A percentile compares a stretch with the other conserved stretches of the same genome.
These are phyloP conservation scores for Phialophora expanda DNA, from an alignment of 2,329 filamentous ascomycete species.

Conservation along the genomic window DNA sequence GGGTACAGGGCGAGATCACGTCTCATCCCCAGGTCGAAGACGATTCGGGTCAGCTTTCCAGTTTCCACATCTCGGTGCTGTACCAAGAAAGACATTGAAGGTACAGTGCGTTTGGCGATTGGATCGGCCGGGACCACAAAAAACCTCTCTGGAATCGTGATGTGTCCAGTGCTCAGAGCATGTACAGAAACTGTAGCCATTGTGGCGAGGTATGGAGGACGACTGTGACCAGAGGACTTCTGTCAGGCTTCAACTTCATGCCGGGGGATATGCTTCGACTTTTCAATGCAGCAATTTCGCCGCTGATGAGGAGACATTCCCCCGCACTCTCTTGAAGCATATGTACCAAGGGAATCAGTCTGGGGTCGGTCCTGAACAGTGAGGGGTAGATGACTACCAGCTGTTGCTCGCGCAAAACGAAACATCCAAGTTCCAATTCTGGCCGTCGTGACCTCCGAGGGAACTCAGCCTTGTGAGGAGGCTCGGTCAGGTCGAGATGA, in stretches of 20 bases:
- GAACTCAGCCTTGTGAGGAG: neutral
- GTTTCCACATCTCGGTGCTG: slow-evolving; percentile 36
- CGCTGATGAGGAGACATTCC: slow-evolving; percentile 14
- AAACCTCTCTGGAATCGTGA: slow-evolving; percentile 42
- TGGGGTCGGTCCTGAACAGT: neutral
- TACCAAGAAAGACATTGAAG: slow-evolving; percentile 44
- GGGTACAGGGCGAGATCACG: slow-evolving; percentile 38
- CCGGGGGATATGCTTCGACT: neutral
- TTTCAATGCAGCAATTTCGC: neutral
- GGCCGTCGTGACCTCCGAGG: neutral
- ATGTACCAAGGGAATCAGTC: neutral
- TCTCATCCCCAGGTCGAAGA: slow-evolving; percentile 45
- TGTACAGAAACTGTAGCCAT: slow-evolving; percentile 45
- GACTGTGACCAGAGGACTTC: neutral
- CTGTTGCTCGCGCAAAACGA: neutral
- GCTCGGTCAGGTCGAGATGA: neutral
- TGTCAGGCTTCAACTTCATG: neutral
- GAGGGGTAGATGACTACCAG: neutral
- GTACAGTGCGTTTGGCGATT: slow-evolving; percentile 39
- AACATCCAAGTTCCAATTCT: neutral
- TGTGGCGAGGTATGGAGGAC: neutral
- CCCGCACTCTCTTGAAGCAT: slow-evolving; percentile 7
- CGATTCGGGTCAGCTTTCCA: slow-evolving; percentile 38
- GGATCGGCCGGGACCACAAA: slow-evolving; percentile 41
- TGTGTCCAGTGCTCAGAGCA: slow-evolving; percentile 44